Percentiles rank a stretch among this genome's conserved stretches.
Evolutionary conservation across 2,329 filamentous ascomycete genomes (phyloP).

Genomic region (Annulohypoxylon truncatum): DNA sequence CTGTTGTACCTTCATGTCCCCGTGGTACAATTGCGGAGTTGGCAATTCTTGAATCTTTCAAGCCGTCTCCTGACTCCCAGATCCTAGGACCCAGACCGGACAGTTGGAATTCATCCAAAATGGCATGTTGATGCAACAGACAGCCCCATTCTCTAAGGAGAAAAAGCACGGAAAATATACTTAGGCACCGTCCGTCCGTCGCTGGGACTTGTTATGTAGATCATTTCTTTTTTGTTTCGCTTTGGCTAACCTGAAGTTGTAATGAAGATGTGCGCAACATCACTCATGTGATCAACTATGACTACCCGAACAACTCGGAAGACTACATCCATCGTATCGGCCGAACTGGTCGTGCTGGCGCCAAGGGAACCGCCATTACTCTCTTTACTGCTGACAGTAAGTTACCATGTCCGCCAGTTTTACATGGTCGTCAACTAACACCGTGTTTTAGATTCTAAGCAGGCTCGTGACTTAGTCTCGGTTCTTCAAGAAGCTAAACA

Average conservation of each 20-base stretch:
- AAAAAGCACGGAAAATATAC: conserved; percentile 62
- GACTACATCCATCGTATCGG: conserved; percentile 98
- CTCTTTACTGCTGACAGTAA: conserved; percentile 99
- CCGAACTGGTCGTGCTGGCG: conserved; percentile 94
- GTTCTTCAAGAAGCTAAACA: conserved; percentile 98
- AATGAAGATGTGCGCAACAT: conserved; percentile 99
- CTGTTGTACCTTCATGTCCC: conserved; percentile 72
- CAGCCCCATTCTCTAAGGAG: conserved; percentile 69
- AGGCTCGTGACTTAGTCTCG: conserved; percentile 94
- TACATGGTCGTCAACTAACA: conserved; percentile 53
- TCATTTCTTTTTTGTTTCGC: conserved; percentile 61
- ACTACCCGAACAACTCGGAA: conserved; percentile 99
- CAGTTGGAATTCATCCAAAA: conserved; percentile 60
- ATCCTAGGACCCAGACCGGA: conserved; percentile 67
- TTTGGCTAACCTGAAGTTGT: conserved; percentile 79
- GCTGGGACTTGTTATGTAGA: conserved; percentile 71
- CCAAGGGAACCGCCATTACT: conserved; percentile 95
- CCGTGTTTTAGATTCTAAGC: conserved; percentile 77
- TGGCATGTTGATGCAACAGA: conserved; percentile 70
- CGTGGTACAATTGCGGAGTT: conserved; percentile 81
- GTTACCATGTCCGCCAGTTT: conserved; percentile 56
- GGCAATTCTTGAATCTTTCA: conserved; percentile 83
- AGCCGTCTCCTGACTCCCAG: conserved; percentile 71
- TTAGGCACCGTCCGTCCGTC: conserved; percentile 61
- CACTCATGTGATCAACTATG: conserved; percentile 99